Evolutionary conservation across 495 filamentous ascomycete genomes (phyloP).

Genomic region (Penicillium crystallinum): DNA sequence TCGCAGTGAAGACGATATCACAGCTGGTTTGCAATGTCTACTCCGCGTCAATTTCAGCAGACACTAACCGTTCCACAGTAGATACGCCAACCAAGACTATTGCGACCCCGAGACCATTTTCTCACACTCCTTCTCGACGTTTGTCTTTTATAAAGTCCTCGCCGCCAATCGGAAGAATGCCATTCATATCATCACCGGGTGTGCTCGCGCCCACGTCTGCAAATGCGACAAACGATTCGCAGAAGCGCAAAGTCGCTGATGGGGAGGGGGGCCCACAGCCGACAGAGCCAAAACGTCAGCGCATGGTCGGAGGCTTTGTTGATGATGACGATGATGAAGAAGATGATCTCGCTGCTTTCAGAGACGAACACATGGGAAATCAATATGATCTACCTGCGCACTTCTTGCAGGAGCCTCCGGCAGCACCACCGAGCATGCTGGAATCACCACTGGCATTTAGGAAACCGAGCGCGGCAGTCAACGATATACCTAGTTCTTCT

Average conservation of each 20-base stretch:
- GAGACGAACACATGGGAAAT: constrained; percentile 35
- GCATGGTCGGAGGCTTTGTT: constrained; percentile 45
- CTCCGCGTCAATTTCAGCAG: neutral
- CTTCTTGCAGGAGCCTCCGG: constrained; percentile 11
- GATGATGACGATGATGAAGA: constrained; percentile 41
- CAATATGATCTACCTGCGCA: constrained; percentile 35
- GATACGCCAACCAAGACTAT: constrained; percentile 39
- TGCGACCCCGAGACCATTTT: constrained; percentile 23
- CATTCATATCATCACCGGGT: constrained; percentile 55
- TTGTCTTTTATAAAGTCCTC: constrained; percentile 25
- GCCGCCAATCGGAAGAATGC: constrained; percentile 47
- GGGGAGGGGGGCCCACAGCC: constrained; percentile 31
- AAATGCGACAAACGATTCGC: constrained; percentile 19
- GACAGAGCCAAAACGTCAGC: constrained; percentile 37
- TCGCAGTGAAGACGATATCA: constrained; percentile 56
- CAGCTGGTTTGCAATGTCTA: constrained; percentile 33
- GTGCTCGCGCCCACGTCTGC: constrained; percentile 2
- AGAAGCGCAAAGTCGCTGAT: constrained; percentile 44
- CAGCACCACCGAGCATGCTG: neutral
- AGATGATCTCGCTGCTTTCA: constrained; percentile 27
- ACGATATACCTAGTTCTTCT: constrained; percentile 1
- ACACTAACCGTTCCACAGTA: constrained; percentile 16
- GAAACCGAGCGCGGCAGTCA: neutral
- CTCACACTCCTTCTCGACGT: constrained; percentile 11
- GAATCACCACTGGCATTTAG: constrained; percentile 6